Base-by-base conservation (phyloP, 169 alveolate genomes). In the Eimeria tenella region DNA sequence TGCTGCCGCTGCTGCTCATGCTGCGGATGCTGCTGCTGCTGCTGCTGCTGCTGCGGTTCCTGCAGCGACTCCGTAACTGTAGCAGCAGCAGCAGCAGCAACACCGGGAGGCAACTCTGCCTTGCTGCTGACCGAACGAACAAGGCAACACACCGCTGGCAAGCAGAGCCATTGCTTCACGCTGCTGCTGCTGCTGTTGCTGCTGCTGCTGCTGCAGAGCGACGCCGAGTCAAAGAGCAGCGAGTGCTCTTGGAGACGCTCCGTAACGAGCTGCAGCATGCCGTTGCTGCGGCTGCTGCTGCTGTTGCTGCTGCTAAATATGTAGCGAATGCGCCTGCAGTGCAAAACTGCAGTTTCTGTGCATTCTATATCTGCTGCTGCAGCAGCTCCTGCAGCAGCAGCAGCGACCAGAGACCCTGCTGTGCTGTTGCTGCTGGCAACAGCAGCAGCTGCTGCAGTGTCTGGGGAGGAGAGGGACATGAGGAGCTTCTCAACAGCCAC, bases 361-460 rank as follows among this genome's bases (percentile, higher is more conserved):
- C 77, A n/a, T 68, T 68, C 77, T n/a, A n/a, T n/a, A 10, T 68
- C 77, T 13, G n/a, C 77, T 13, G 77, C 77, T 2, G 77, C 77
- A 68, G 31, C 77, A 13, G 77, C 31, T 68, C 42, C 77, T 68
- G 77, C 77, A 13, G 77, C 77, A 13, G 77, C 77, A 1, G 49
- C 31, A 13, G 31, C 77, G 1, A 68, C 77, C 11, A 68, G 77
- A n/a, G n/a, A 11, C 31, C 13, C 77, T n/a, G 49, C n/a, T 68
- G 77, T 15, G 49, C 13, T 68, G 77, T 5, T 68, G 31, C 77
- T n/a, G 9, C 42, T 23, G 77, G 77, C 77, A 68, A 23, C 77
- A 68, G 77, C 77, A 13, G 77, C 77, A 68, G 77, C 31, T 68
- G 77, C 77, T 68, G 77, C 31, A 68, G 77, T 68, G 31, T 68